Percentiles rank a stretch among this genome's conserved stretches.
Evolutionary conservation across 1,284 basidiomycete species (phyloP).

Genomic region (Cutaneotrichosporon cyanovorans): DNA sequence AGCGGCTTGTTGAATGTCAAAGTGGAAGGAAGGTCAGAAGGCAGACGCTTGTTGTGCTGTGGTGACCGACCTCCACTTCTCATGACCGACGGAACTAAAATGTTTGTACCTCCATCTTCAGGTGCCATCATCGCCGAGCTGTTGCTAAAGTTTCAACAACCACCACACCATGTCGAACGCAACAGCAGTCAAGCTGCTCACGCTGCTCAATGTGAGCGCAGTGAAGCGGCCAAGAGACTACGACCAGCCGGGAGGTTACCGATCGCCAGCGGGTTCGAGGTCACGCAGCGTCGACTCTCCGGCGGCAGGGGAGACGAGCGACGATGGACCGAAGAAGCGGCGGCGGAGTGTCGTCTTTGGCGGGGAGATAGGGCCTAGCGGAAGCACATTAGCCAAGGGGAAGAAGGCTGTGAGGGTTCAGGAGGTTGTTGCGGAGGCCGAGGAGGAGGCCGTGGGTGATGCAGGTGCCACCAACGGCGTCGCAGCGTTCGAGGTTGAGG

Average conservation of each 20-base stretch:
- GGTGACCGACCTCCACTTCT: not conserved
- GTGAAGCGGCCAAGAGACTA: conserved; percentile 50
- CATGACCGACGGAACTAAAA: conserved; percentile 3
- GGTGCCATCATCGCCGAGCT: too few relatives aligned
- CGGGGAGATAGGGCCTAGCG: conserved; percentile 43
- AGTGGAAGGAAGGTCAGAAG: too few relatives aligned
- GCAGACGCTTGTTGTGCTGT: too few relatives aligned
- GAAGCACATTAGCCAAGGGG: conserved; percentile 31
- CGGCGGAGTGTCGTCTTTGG: conserved; percentile 39
- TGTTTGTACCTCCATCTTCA: not conserved
- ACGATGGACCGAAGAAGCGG: conserved; percentile 14
- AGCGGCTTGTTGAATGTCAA: too few relatives aligned
- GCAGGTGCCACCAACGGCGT: too few relatives aligned
- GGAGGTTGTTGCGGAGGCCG: not conserved
- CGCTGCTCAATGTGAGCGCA: conserved; percentile 87
- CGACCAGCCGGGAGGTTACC: conserved; percentile 46
- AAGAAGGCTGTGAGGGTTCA: conserved; percentile 14
- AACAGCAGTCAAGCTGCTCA: conserved; percentile 65
- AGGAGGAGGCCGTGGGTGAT: not conserved
- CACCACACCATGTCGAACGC: conserved; percentile 50
- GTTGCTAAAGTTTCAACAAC: not conserved
- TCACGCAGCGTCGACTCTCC: not conserved
- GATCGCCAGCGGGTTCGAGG: conserved; percentile 20
- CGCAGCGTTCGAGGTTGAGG: conserved; percentile 2
- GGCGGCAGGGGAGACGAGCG: conserved; percentile 2